Base-by-base conservation (phyloP, 2,329 filamentous ascomycete species). In the Aureobasidium sp. region DNA sequence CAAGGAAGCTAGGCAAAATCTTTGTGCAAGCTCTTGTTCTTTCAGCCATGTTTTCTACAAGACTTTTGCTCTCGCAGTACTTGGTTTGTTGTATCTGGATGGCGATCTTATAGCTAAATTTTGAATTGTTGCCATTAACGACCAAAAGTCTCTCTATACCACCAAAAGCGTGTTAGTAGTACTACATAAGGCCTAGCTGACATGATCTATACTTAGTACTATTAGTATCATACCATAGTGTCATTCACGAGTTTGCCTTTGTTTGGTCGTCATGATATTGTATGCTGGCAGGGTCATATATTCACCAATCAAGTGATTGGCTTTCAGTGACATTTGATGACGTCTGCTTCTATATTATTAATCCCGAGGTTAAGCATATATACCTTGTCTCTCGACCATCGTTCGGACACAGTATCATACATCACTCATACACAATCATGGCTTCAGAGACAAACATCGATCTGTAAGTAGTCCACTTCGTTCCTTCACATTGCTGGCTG, bases 391-490 rank as follows among this genome's bases (percentile, higher is more conserved):
- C 29, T 34, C 25, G 29, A 36, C 25, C 30, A 34, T 36, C n/a
- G 13, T 8, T 36, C 16, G 10, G 27, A 6, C 10, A 3, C 9
- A 45, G 29, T 32, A 36, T 34, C 8, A 5, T 14, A 14, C 7
- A 16, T 21, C 8, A 29, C 30, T 27, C 21, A 36, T 10, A 39
- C 5, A 45, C 3, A 27, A 48, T 10, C 32, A 62, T 62, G 61
- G 25, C 61, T 53, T 32, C 55, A 30, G 54, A 62, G 2, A 62
- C 61, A 13, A 48, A 48, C 32, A 62, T 62, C 14, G 61, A 62
- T 41, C 54, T 62, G 61, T 62, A 39, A 37, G 61, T 62, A 14
- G 11, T 14, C 2, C 16, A 13, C 5, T 44, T 10, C 2, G 13
- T 13, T 9, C 2, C 5, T 2, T 27, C 29, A 2, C 42, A 13